phyloP scores from a whole-genome alignment of 495 filamentous ascomycete species.

The Aspergillus asperescens region DNA sequence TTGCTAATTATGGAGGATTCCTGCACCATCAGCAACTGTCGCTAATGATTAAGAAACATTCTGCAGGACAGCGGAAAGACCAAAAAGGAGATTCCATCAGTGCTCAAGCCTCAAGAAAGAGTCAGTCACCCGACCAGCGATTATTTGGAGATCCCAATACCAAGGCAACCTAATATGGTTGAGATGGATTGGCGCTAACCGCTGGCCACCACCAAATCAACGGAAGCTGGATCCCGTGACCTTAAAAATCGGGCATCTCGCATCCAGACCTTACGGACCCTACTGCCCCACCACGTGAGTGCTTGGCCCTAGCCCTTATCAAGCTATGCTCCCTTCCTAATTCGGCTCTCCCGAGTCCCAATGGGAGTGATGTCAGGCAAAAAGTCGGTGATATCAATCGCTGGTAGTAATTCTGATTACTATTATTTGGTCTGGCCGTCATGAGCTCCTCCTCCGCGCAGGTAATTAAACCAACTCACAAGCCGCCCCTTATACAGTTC shows the following conservation, averaged over 20 bases:
- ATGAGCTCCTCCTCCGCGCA: not conserved
- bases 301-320: constrained; percentile 27
- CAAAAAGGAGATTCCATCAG: constrained; percentile 10
- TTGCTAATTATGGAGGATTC: not conserved
- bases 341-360: constrained; percentile 20
- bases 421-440: not conserved
- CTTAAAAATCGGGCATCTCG: too few species aligned
- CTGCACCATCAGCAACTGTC: not conserved
- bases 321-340: constrained; percentile 11
- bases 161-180: too few species aligned
- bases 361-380: constrained; percentile 28
- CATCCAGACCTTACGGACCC: not conserved
- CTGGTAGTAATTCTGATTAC: not conserved
- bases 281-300: constrained; percentile 16
- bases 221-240: constrained; percentile 14
- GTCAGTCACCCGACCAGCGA: constrained; percentile 14
- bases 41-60: not conserved
- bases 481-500: too few species aligned
- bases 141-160: too few species aligned
- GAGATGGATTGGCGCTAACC: too few species aligned
- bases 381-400: constrained; percentile 19
- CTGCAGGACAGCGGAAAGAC: constrained; percentile 5
- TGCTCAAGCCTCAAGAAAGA: not conserved
- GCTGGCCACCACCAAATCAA: constrained; percentile 16
- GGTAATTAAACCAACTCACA: not conserved